phyloP scores from a whole-genome alignment of 2,329 filamentous ascomycete genomes.

The Aspergillus thermomutatus region DNA sequence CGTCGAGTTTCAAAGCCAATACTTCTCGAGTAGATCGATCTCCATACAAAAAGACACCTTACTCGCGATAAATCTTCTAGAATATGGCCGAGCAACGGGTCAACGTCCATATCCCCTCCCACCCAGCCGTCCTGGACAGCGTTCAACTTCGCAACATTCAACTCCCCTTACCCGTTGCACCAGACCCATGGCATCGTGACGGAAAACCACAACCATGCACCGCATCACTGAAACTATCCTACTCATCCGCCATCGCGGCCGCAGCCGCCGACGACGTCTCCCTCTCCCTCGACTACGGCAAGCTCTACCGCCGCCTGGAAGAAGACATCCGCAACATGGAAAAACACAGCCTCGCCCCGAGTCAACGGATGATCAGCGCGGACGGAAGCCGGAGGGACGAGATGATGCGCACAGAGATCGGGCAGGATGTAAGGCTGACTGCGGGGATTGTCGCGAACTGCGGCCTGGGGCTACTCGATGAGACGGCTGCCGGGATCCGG shows the following conservation, averaged over 20 bases:
- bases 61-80: neutral
- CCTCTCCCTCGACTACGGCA: constrained; percentile 47
- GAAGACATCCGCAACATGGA: constrained; percentile 30
- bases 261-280: constrained; percentile 44
- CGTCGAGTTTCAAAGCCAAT: neutral
- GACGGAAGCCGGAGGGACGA: constrained; percentile 28
- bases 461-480: constrained; percentile 33
- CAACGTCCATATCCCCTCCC: constrained; percentile 29
- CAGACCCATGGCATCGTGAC: constrained; percentile 46
- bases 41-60: neutral
- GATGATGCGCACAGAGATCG: constrained; percentile 24
- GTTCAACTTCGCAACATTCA: constrained; percentile 43
- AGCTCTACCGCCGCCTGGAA: constrained; percentile 43
- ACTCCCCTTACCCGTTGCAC: constrained; percentile 41
- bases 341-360: constrained; percentile 17
- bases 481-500: constrained; percentile 34
- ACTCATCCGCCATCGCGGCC: constrained; percentile 40
- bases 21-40: neutral
- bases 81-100: constrained; percentile 23
- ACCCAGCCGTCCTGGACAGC: constrained; percentile 35
- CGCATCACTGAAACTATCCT: constrained; percentile 42
- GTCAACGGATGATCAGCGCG: constrained; percentile 24
- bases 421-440: constrained; percentile 35
- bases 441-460: constrained; percentile 34
- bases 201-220: constrained; percentile 45